phyloP scores from a whole-genome alignment of 129 eudicot genomes.

The Gnaphalium uliginosum region DNA sequence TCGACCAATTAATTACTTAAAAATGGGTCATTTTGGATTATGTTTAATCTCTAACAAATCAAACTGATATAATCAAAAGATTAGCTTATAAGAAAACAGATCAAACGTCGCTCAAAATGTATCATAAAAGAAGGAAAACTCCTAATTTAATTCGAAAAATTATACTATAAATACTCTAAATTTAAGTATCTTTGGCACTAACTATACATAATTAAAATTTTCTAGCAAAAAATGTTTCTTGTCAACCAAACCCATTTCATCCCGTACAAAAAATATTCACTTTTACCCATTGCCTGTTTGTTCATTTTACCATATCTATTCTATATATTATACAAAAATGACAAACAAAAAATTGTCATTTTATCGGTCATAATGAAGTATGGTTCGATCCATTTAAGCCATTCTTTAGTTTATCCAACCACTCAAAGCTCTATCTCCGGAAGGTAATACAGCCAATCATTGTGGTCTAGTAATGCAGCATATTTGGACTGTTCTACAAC shows the following conservation, averaged over 20 bases:
- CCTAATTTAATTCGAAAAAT: no score
- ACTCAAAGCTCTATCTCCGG: background rate
- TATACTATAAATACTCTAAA: no score
- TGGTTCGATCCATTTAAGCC: slow-evolving; percentile 1
- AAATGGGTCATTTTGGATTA: no score
- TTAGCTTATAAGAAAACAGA: no score
- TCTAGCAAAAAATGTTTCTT: background rate
- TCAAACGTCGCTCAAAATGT: no score
- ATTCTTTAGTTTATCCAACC: background rate
- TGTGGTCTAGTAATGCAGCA: slow-evolving; percentile 15
- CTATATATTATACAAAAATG: background rate
- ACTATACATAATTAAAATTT: background rate
- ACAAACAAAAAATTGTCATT: slow-evolving; percentile 4
- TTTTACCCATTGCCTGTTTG: background rate
- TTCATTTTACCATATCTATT: background rate
- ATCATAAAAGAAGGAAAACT: no score
- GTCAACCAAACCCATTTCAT: background rate
- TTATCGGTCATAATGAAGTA: slow-evolving; percentile 1
- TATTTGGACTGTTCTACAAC: slow-evolving; percentile 30
- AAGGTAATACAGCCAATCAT: slow-evolving; percentile 15
- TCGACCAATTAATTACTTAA: no score
- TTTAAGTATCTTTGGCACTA: background rate
- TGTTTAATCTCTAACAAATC: no score
- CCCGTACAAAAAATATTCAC: background rate
- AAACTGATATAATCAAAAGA: no score